Evolutionary conservation across 2,329 filamentous ascomycete genomes (phyloP), one percentile per base, ranked within the genome.

Genomic region (Corynespora cassiicola): DNA sequence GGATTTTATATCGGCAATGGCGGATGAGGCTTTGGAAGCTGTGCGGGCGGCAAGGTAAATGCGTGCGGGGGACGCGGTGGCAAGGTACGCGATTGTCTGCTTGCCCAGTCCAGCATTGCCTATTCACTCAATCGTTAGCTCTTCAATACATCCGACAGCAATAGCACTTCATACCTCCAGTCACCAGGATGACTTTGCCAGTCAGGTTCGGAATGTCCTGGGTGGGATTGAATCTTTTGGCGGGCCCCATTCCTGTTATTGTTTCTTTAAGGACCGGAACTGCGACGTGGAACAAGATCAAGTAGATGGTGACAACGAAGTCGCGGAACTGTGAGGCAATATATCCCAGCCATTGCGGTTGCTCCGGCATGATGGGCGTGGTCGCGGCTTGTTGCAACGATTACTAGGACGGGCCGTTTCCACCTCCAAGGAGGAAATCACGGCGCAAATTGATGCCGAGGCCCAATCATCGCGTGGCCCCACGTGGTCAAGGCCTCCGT

Each of bases 21-120:
- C 63, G n/a, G 62, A 49, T 9, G 59, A 39, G 19, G 72, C 74
- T 54, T 72, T 74, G 29, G 63, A 65, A 10, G 61, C 54, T 19
- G 63, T 73, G 39, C 75, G 71, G 1, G 72, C 71, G 19, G 69
- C 70, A 46, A 80, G 67, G 54, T 73, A 77, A 49, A 80, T 74
- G 6, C 66, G 58, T 6, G 57, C 29, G 7, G 75, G 75, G 5
- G 66, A 64, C 52, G 76, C 73, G 5, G 65, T 61, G 17, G 72
- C 65, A 19, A 77, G 67, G 27, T 71, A 68, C 24, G 63, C 54
- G 23, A 77, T 60, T 17, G 71, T 69, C 52, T 73, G 68, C 39
- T 72, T 72, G 31, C 76, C 75, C 7, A 78, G 61, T 10, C 76
- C 76, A 7, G 64, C 56, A 36, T 75, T 78, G 37, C 72, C 71